Evolutionary conservation across 768 basidiomycete species (phyloP), one percentile per base, ranked within the genome.

Genomic region (Pisolithus sp.): DNA sequence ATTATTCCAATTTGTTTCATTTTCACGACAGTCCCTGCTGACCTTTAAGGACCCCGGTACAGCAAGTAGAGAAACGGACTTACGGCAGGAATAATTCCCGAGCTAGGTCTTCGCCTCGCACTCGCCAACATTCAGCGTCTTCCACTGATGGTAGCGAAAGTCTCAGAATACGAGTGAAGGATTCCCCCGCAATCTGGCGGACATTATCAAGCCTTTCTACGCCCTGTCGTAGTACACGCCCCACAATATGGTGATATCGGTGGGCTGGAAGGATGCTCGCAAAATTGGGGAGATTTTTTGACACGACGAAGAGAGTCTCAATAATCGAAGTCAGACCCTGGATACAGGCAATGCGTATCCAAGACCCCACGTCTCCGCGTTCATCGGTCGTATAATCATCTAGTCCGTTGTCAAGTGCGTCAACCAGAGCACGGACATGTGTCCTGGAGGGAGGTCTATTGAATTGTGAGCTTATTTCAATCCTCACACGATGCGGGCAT

Each of bases 331-430:
- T 74, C 50, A 93, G 69, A 9, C 86, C 85, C 43, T 74, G 74
- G 47, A 93, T 77, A 59, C 85, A 89, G 2, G 83, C 81, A 7
- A 88, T 78, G 55, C 95, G 88, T 48, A 93, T 79, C 93, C 93
- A 96, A 2, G 95, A 97, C 39, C 95, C 95, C 36, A 99, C 87
- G 63, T 99, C 96, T 4, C 95, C 95, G 57, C 95, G 83, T 64
- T 96, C 89, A 64, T 99, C 95, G 45, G 81, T 82, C 5, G 90
- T 87, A 63, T 98, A 99, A 71, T 99, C 94, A 18, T 81, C 75
- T 48, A 99, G 68, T 4, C 91, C 93, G n/a, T 62, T 65, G n/a
- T 85, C 66, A 36, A 90, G 62, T 18, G 79, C 76, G 49, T 77
- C 71, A 47, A 86, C 72, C 50, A 90, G 63, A 4, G 71, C 61